phyloP scores from a whole-genome alignment of 208 protist species.

The Crithidia brevicula region DNA sequence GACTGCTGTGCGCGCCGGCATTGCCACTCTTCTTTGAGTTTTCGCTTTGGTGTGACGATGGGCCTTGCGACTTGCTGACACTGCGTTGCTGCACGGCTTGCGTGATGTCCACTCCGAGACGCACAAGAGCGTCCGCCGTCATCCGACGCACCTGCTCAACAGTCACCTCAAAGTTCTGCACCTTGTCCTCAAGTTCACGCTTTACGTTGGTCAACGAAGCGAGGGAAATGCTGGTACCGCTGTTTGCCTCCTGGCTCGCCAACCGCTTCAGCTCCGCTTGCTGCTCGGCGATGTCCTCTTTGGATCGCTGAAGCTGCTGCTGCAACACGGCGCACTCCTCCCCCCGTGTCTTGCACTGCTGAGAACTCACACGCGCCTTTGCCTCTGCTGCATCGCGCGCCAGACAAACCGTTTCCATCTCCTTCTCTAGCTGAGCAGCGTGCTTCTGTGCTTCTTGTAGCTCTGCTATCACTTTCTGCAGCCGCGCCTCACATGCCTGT shows the following conservation, averaged over 20 bases:
- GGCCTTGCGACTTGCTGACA: neutral
- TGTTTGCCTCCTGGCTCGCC: slow-evolving; percentile 5
- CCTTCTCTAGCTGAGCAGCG: neutral
- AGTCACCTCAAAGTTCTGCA: slow-evolving; percentile 31
- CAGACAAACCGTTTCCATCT: neutral
- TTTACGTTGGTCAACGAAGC: slow-evolving; percentile 14
- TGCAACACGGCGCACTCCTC: neutral
- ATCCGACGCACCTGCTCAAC: slow-evolving; percentile 26
- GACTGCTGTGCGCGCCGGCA: neutral
- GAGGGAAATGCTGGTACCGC: slow-evolving; percentile 14
- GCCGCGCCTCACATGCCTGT: neutral
- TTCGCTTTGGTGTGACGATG: neutral
- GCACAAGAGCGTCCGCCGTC: slow-evolving; percentile 34
- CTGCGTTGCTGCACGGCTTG: neutral
- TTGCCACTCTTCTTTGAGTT: neutral
- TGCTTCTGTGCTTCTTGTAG: slow-evolving; percentile 1
- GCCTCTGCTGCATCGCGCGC: slow-evolving; percentile 12
- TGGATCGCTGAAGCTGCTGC: slow-evolving; percentile 2
- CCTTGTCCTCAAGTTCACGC: slow-evolving; percentile 24
- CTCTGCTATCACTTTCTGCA: slow-evolving; percentile 1
- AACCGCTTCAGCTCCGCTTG: slow-evolving; percentile 13
- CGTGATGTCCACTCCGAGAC: slow-evolving; percentile 27
- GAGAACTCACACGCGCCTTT: neutral
- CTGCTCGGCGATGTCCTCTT: slow-evolving; percentile 16
- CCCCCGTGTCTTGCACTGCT: neutral